A percentile compares a stretch with the other conserved stretches of the same genome.
phyloP scores from a whole-genome alignment of 2,329 filamentous ascomycete species.

The Fusarium cicatricum region DNA sequence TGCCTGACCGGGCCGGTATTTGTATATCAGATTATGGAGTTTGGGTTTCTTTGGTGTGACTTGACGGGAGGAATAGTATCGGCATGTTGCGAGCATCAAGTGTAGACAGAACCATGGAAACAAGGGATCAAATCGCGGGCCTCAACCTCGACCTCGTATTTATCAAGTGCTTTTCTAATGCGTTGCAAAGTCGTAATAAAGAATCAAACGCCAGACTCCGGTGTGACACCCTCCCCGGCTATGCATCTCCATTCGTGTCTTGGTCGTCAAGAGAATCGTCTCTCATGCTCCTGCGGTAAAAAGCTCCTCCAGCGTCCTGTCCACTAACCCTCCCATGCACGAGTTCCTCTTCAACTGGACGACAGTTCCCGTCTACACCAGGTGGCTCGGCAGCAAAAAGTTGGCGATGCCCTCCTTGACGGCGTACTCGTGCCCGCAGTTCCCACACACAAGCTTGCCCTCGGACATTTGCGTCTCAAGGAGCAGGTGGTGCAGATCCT shows the following conservation, averaged over 20 bases:
- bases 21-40: slow-evolving; percentile 45
- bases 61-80: slow-evolving; percentile 37
- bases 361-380: slow-evolving; percentile 62
- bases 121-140: slow-evolving; percentile 11
- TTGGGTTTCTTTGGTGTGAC: slow-evolving; percentile 40
- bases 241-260: not conserved
- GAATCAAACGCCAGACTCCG: slow-evolving; percentile 41
- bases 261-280: slow-evolving; percentile 3
- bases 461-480: slow-evolving; percentile 90
- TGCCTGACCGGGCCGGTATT: slow-evolving; percentile 19
- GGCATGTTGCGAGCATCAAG: slow-evolving; percentile 32
- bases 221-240: slow-evolving; percentile 13
- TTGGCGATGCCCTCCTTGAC: slow-evolving; percentile 97
- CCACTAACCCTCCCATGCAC: not conserved
- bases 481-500: slow-evolving; percentile 81
- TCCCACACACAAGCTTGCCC: slow-evolving; percentile 88
- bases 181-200: slow-evolving; percentile 21
- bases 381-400: slow-evolving; percentile 90
- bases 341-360: no score
- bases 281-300: not conserved
- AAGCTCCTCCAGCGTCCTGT: not conserved
- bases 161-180: slow-evolving; percentile 24
- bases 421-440: slow-evolving; percentile 92
- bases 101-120: slow-evolving; percentile 33
- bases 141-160: slow-evolving; percentile 12